phyloP scores from a whole-genome alignment of 1,284 basidiomycete species.

The Sporisorium graminicola region DNA sequence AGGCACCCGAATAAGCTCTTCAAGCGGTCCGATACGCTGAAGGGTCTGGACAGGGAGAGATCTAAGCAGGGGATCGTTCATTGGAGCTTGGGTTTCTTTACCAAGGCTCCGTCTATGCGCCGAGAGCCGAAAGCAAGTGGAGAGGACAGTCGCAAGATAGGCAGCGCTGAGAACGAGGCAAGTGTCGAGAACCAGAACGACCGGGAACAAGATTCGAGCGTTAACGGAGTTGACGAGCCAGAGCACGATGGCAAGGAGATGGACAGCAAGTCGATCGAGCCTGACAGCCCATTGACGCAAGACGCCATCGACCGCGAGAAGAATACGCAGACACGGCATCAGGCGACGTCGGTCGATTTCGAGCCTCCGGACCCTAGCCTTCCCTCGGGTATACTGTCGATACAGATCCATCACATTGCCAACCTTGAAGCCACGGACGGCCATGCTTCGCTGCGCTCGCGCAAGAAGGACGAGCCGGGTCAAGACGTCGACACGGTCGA shows the following conservation, averaged over 20 bases:
- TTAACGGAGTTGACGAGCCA: not conserved
- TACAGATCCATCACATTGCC: constrained; percentile 55
- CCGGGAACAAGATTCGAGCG: not conserved
- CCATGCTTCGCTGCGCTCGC: constrained; percentile 51
- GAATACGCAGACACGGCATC: constrained; percentile 38
- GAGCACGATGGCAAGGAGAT: constrained; percentile 22
- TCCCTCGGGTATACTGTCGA: constrained; percentile 48
- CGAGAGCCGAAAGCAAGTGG: not conserved
- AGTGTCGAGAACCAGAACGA: not conserved
- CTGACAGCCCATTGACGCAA: constrained; percentile 14
- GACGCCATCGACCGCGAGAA: constrained; percentile 22
- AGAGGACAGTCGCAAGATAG: not conserved
- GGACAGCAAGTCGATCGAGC: constrained; percentile 10
- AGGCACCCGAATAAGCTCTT: constrained; percentile 51
- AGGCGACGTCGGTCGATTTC: constrained; percentile 38
- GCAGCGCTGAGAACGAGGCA: not conserved
- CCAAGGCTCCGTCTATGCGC: constrained; percentile 31
- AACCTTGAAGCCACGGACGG: constrained; percentile 68
- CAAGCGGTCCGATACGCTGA: constrained; percentile 32
- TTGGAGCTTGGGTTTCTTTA: constrained; percentile 52
- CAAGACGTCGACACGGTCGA: constrained; percentile 46
- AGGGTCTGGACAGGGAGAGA: constrained; percentile 43
- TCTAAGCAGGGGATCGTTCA: constrained; percentile 49
- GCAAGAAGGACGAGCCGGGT: constrained; percentile 49
- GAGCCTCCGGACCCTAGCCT: constrained; percentile 42